Percentiles rank a stretch among this genome's conserved stretches.
These are phyloP conservation scores for Podila epicladia DNA, from an alignment of 192 early-diverging fungal species.

Conservation along the genomic window DNA sequence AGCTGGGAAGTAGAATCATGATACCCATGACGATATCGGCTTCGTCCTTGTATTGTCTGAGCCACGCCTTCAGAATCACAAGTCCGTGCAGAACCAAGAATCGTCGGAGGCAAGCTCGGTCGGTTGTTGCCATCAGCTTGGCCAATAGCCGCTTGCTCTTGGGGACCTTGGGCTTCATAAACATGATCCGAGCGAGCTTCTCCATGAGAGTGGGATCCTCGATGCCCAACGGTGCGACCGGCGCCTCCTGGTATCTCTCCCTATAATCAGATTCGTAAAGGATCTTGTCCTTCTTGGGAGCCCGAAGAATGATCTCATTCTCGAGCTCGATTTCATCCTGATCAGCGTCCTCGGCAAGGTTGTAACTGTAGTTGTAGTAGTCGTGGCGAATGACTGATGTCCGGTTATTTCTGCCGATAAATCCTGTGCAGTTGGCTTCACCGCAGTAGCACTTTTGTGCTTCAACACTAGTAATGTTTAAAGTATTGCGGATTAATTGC, in stretches of 20 bases:
- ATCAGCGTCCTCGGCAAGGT: conserved; percentile 63
- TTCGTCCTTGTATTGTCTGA: conserved; percentile 71
- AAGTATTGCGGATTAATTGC: background rate
- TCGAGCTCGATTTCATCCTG: conserved; percentile 62
- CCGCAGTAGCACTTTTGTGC: conserved; percentile 97
- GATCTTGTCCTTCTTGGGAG: conserved; percentile 57
- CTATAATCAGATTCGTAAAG: conserved; percentile 48
- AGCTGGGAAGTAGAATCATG: conserved; percentile 70
- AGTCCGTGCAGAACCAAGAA: conserved; percentile 77
- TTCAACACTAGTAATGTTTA: conserved; percentile 62
- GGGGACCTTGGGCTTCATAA: conserved; percentile 79
- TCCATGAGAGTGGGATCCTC: conserved; percentile 47
- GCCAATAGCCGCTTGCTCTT: conserved; percentile 78
- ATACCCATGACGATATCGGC: conserved; percentile 69
- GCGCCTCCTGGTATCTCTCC: conserved; percentile 41
- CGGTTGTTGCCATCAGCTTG: conserved; percentile 69
- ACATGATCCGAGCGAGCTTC: conserved; percentile 50
- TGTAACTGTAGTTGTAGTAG: conserved; percentile 16
- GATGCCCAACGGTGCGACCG: conserved; percentile 33
- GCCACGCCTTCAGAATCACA: conserved; percentile 79
- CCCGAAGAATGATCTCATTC: conserved; percentile 64
- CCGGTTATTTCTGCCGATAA: conserved; percentile 88
- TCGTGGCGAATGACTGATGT: conserved; percentile 62
- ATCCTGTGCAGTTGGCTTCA: conserved; percentile 85
- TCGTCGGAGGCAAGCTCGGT: conserved; percentile 57